Conservation (phyloP, 495 filamentous ascomycete genomes). For the Hyaloscypha variabilis region DNA sequence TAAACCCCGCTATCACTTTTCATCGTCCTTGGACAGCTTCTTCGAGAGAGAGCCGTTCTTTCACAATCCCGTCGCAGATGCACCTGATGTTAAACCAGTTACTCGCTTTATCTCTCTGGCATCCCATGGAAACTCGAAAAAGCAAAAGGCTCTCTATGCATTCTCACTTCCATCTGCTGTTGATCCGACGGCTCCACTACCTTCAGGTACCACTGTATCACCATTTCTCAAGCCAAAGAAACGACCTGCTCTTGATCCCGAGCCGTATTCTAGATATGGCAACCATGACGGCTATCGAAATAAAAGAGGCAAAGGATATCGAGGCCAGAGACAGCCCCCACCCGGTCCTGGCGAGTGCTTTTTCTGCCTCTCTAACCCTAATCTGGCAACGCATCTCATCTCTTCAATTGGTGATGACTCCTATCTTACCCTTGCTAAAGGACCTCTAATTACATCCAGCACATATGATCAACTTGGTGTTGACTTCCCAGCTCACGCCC, state of each 20-base stretch:
- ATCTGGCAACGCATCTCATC: conserved; percentile 83
- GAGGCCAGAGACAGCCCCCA: conserved; percentile 48
- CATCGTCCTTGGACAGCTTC: conserved; percentile 66
- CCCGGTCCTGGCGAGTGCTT: conserved; percentile 82
- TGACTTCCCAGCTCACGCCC: conserved; percentile 80
- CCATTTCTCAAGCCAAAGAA: conserved; percentile 62
- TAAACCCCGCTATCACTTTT: conserved; percentile 89
- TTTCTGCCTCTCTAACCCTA: conserved; percentile 89
- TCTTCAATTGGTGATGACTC: conserved; percentile 80
- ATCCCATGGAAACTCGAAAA: conserved; percentile 67
- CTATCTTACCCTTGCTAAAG: conserved; percentile 92
- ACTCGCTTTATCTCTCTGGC: conserved; percentile 91
- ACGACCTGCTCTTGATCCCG: conserved; percentile 58
- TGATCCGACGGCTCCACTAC: conserved; percentile 57
- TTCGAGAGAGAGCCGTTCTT: conserved; percentile 95
- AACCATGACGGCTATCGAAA: conserved; percentile 35
- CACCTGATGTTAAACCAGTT: conserved; percentile 54
- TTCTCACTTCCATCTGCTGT: conserved; percentile 74
- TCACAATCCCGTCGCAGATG: conserved; percentile 59
- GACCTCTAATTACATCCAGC: conserved; percentile 70
- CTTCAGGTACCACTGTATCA: conserved; percentile 68
- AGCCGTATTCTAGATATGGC: conserved; percentile 66
- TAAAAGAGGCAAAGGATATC: conserved; percentile 56
- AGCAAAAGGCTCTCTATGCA: conserved; percentile 88
- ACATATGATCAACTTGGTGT: conserved; percentile 64